Evolutionary conservation across 306 rosid species (phyloP).

Genomic region (Begonia masoniana): DNA sequence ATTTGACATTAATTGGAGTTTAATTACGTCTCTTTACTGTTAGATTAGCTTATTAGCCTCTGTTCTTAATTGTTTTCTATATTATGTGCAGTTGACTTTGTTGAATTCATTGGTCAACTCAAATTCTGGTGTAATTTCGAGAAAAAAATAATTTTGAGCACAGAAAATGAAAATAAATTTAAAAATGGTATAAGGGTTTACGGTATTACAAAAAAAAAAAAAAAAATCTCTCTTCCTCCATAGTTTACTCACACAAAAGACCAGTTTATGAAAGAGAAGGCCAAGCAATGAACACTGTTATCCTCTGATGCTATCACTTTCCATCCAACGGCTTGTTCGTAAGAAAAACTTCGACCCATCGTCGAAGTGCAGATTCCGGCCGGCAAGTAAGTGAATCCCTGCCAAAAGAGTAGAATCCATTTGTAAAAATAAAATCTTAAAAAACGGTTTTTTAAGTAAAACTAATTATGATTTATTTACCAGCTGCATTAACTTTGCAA

Average conservation of each 20-base stretch:
- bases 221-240: no score
- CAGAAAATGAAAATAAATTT: no score
- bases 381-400: constrained; percentile 78
- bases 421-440: not conserved
- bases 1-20: not conserved
- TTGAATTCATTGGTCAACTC: no score
- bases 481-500: constrained; percentile 81
- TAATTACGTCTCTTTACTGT: no score
- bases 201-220: no score
- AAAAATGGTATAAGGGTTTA: no score
- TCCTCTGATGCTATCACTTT: constrained; percentile 75
- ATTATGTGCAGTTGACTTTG: no score
- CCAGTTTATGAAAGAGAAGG: constrained; percentile 87
- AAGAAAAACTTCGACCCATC: constrained; percentile 77
- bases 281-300: constrained; percentile 65
- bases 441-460: not conserved
- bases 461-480: constrained; percentile 14
- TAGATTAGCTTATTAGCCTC: no score
- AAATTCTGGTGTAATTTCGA: no score
- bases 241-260: constrained; percentile 50
- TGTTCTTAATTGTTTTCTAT: no score
- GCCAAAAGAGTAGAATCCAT: not conserved
- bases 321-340: constrained; percentile 85
- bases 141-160: no score
- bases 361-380: constrained; percentile 88